Evolutionary conservation across 805 yeast genomes (phyloP), one percentile per base, ranked within the genome.

Genomic region (Alloascoidea africana): DNA sequence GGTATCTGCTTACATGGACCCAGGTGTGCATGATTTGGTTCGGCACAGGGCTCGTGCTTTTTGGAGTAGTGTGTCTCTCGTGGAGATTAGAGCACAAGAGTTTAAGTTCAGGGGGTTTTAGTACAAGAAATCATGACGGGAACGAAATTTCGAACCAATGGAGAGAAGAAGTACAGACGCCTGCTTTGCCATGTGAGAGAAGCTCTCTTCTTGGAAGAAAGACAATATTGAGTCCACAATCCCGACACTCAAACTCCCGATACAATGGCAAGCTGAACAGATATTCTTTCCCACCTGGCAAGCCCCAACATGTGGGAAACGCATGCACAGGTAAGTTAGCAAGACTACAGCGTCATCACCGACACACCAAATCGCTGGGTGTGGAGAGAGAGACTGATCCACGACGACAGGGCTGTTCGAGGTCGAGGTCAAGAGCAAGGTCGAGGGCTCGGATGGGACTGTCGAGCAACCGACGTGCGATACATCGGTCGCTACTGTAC

Each of bases 41-140:
- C 14, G 68, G 73, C 16, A 66, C 72, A 1, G 17, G 45, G 2
- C 38, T 65, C 4, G 59, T 68, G 4, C 46, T 68, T 2, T 11
- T 48, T 1, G 94, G 94, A 1, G 94, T 83, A 2, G 64, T 74
- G 23, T 53, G 70, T 8, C 61, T 84, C 14, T 76, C 86, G 38
- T 68, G 76, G 68, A 23, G 30, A 23, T n/a, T 23, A 8, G 30
- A 23, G 8, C n/a, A 8, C 8, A 23, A 23, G n/a, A 23, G 30
- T 23, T n/a, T n/a, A n/a, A n/a, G n/a, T n/a, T n/a, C n/a, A n/a
- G n/a, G n/a, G n/a, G n/a, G n/a, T n/a, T n/a, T n/a, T n/a, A n/a
- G n/a, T n/a, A 8, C 30, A 8, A 23, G 8, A 8, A n/a, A 23
- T 23, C 30, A 23, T 23, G n/a, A 23, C 30, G n/a, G n/a, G 8